Evolutionary conservation across 2,329 filamentous ascomycete genomes (phyloP).

Genomic region (Sclerotinia borealis): DNA sequence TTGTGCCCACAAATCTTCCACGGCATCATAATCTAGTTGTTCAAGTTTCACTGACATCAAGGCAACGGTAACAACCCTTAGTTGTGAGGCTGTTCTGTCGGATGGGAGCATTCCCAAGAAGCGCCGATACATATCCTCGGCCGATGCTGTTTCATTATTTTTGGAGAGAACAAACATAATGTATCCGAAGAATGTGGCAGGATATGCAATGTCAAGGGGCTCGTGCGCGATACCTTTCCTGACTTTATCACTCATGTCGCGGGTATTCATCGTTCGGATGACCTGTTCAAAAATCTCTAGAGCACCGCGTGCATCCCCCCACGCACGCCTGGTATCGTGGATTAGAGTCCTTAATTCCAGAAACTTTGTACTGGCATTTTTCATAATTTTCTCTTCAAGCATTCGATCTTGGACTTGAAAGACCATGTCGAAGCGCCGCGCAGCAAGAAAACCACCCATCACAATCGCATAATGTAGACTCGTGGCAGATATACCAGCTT

Average conservation of each 20-base stretch:
- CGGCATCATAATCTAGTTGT: conserved; percentile 51
- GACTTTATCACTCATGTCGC: conserved; percentile 23
- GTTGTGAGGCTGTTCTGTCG: conserved; percentile 35
- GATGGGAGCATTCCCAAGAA: conserved; percentile 42
- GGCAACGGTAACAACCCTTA: conserved; percentile 52
- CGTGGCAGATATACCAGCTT: conserved; percentile 38
- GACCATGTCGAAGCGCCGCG: conserved; percentile 39
- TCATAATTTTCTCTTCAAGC: conserved; percentile 34
- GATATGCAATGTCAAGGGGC: conserved; percentile 27
- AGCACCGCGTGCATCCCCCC: conserved; percentile 12
- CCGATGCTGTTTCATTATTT: conserved; percentile 40
- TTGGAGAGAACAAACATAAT: conserved; percentile 50
- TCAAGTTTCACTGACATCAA: conserved; percentile 62
- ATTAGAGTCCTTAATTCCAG: conserved; percentile 34
- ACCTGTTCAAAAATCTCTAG: conserved; percentile 26
- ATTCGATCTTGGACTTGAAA: conserved; percentile 41
- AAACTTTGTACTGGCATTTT: conserved; percentile 39
- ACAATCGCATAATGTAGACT: conserved; percentile 48
- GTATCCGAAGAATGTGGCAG: conserved; percentile 43
- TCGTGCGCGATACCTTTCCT: conserved; percentile 22
- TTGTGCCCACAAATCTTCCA: conserved; percentile 61
- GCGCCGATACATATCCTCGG: conserved; percentile 49
- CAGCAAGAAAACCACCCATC: conserved; percentile 42
- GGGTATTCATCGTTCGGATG: conserved; percentile 22
- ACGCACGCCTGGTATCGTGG: neutral